Evolutionary conservation across 2,329 filamentous ascomycete species (phyloP), one percentile per base, ranked within the genome.

Genomic region (Penicillium sp.): DNA sequence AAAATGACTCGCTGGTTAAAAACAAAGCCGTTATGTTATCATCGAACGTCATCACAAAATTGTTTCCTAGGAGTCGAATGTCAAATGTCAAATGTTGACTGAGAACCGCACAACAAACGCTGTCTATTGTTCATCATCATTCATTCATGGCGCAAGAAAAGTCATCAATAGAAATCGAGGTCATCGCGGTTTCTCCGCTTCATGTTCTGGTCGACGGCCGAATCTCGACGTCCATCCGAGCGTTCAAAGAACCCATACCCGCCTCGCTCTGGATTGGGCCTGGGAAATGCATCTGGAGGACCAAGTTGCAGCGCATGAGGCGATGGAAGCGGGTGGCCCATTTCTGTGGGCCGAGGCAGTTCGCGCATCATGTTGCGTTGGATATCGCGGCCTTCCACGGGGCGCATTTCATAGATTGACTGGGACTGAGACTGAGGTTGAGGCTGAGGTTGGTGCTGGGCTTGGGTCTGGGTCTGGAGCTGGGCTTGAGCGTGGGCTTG

Each of bases 71-170:
- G 34, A 36, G 34, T 36, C 34, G 21, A 49, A 48, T n/a, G 45
- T 14, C 16, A 38, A 43, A 39, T 47, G 53, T 52, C 47, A 40
- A 46, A 40, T 47, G 36, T 46, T 11, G 44, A 46, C 48, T 48
- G 43, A 42, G 49, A 54, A 57, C 47, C 16, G 47, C 52, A 62
- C 53, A 57, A 56, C 58, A 60, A 49, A 69, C 60, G 62, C 65
- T 66, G 61, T 69, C 67, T 70, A 69, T 69, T 63, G 62, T 62
- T 69, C 62, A 59, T 50, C 52, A 58, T 67, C 63, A 57, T 67
- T 63, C 57, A 58, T 62, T 57, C 56, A 56, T 55, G 34, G 54
- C 47, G 44, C 43, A 48, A 52, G 45, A 49, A 22, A 38, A 52
- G 47, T 29, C 16, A 53, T 47, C 34, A 42, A 46, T 52, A 29